Evolutionary conservation across 371 early-diverging fungal genomes (phyloP), one percentile per base, ranked within the genome.

Genomic region (Catenaria anguillulae): DNA sequence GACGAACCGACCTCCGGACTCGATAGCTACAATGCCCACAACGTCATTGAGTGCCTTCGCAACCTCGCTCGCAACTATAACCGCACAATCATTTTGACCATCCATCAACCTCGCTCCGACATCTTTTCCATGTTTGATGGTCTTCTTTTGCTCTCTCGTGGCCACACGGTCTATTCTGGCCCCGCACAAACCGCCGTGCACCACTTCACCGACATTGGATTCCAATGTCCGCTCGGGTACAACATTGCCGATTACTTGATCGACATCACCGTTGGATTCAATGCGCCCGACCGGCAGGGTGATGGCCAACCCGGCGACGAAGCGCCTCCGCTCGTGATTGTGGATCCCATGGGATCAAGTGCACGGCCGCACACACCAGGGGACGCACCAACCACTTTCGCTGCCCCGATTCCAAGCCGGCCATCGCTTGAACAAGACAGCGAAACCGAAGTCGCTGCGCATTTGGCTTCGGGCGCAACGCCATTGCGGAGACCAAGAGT

Each of bases 51-150:
- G 50, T 83, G 86, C 26, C 75, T 98, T 26, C 87, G 85, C 12
- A 77, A 81, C 0, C 68, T 97, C 33, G 93, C 97, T 0, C 76
- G 83, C 33, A 74, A 79, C 33, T 83, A 84, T 64, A 85, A 88
- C 52, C 84, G 92, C 31, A 95, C 96, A 0, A 83, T 98, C 31
- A 76, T 96, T 8, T 87, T 90, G 67, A 92, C 92, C 15, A 92
- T 96, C 40, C 97, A 98, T 68, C 98, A 96, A 67, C 98, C 98
- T 5, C 81, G 95, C 19, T 84, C 87, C 21, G 88, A 96, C 63
- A 92, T 97, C 58, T 89, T 88, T 55, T 76, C 84, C 24, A 71
- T 90, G 63, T 93, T 98, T 75, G 92, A 94, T 72, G 81, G 84
- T 33, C 73, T 95, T 15, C 71, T 95, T 17, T 73, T 98, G 33